Evolutionary conservation across 345 rosid species (phyloP).

Genomic region (Sapria himalayana): DNA sequence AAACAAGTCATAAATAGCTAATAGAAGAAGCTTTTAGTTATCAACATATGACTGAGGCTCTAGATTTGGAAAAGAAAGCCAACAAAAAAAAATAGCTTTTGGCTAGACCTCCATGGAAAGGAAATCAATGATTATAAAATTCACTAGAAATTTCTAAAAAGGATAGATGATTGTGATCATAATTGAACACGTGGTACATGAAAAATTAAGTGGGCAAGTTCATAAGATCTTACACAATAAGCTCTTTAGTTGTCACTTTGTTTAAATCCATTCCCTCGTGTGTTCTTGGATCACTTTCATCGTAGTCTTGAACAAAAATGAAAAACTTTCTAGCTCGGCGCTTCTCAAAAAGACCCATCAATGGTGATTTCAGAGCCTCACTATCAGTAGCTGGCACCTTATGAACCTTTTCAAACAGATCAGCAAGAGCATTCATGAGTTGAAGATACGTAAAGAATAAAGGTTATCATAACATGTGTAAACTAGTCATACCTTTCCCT

Average conservation of each 20-base stretch:
- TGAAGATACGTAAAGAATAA: not conserved
- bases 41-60: too few species aligned
- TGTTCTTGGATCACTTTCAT: conserved; percentile 67
- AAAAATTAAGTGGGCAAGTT: too few species aligned
- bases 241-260: conserved; percentile 54
- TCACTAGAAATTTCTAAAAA: too few species aligned
- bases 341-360: conserved; percentile 96
- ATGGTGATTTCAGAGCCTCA: conserved; percentile 91
- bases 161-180: too few species aligned
- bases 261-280: conserved; percentile 91
- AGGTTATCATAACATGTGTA: not conserved
- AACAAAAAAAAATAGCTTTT: too few species aligned
- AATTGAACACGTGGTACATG: too few species aligned
- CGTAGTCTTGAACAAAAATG: conserved; percentile 67
- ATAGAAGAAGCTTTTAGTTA: too few species aligned
- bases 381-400: conserved; percentile 92
- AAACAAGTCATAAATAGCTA: too few species aligned
- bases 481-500: conserved; percentile 58
- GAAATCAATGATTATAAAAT: too few species aligned
- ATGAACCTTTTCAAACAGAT: conserved; percentile 34
- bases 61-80: too few species aligned
- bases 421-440: conserved; percentile 2
- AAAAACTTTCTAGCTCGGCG: conserved; percentile 90
- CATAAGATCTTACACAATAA: conserved; percentile 55
- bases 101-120: too few species aligned